Base-by-base conservation (phyloP, 345 rosid species). In the Bruguiera gymnorhiza region DNA sequence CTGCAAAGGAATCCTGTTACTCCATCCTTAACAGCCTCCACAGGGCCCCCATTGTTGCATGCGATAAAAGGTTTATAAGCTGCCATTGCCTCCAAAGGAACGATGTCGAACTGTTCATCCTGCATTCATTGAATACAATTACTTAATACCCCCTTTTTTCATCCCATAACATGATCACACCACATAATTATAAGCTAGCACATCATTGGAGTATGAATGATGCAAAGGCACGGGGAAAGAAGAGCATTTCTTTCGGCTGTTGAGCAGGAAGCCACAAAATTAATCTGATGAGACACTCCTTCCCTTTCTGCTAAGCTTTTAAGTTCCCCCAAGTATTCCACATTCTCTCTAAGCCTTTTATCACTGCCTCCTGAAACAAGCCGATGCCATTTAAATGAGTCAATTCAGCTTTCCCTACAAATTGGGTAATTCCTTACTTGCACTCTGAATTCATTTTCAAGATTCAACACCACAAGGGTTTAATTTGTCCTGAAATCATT, bases 31-130 rank as follows among this genome's bases (percentile, higher is more conserved):
- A 95, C 73, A 0, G 97, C 84, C 78, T 92, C 99, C 68, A 88
- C 78, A 7, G 97, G 99, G 30, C 96, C 97, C 36, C 99, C 99
- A 27, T 97, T 95, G 66, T 86, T 86, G 83, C 99, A 95, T 19
- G 99, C 97, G 60, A 94, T 82, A 9, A 94, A 91, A 0, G 97
- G 97, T 73, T 95, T 95, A 68, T 82, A 60, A 8, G 99, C 92
- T 16, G 97, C 97, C 97, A 95, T 95, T 69, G 99, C 97, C 78
- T 95, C 99, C 76, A 95, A 72, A 7, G 99, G 99, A 73, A 90
- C 99, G 62, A 92, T 94, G 27, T 96, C 98, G 15, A 94, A 91
- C 81, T 91, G 96, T 71, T 94, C 97, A 72, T 88, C 96, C 98
- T 94, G 67, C 70, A 82, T 65, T 74, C 3, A 21, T 65, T 39